These are phyloP conservation scores for Citrullus amarus DNA, from an alignment of 306 rosid species.

Conservation along the genomic window DNA sequence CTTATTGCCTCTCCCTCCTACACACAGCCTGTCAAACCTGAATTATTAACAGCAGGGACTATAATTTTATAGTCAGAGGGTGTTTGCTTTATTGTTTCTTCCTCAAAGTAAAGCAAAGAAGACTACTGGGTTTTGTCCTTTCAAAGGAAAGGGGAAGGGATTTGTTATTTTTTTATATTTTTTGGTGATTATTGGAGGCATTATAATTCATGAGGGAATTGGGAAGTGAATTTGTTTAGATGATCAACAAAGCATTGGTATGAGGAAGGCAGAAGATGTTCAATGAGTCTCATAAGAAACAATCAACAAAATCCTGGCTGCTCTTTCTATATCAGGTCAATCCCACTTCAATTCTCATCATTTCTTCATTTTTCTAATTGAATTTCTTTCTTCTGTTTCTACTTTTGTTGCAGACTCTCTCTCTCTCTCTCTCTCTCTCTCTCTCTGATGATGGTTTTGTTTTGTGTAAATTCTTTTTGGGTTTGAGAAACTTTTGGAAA, in stretches of 20 bases:
- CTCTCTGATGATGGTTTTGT: neutral
- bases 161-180: no score
- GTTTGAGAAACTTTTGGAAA: neutral
- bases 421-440: no score
- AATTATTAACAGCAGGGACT: slow-evolving; percentile 50
- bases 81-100: slow-evolving; percentile 38
- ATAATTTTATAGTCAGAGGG: slow-evolving; percentile 10
- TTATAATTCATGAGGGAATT: neutral
- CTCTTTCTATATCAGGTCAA: slow-evolving; percentile 6
- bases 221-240: neutral
- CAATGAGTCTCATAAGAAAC: slow-evolving; percentile 6
- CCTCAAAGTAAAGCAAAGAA: slow-evolving; percentile 3
- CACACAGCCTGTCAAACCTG: slow-evolving; percentile 85
- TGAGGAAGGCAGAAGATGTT: neutral
- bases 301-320: neutral
- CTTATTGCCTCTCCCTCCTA: slow-evolving; percentile 34
- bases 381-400: neutral
- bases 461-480: neutral
- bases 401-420: neutral
- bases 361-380: no score
- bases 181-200: neutral
- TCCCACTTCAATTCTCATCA: neutral
- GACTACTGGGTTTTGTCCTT: neutral
- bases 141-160: neutral
- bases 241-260: neutral